Base-by-base conservation (phyloP, 257 asterid species). In the Primulina tabacum region DNA sequence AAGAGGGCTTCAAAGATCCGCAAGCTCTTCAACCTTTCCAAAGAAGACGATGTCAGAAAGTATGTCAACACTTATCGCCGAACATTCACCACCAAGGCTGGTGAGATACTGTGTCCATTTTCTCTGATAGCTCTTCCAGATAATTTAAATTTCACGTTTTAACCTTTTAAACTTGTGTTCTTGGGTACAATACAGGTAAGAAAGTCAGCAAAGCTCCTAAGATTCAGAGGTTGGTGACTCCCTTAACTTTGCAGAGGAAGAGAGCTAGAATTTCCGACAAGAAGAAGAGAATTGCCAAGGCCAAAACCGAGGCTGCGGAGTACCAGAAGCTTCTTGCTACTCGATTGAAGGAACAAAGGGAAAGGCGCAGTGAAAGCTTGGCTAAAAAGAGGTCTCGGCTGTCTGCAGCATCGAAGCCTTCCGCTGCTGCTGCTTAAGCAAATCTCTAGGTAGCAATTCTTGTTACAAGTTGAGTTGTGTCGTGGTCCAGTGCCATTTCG, bases 1-100 rank as follows among this genome's bases (percentile, higher is more conserved):
- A 70, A 70, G 74, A 71, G 75, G 63, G 75, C 75, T 28, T 71
- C 75, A 30, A 71, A 71, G 69, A 71, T 71, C 69, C 62, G 69
- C 29, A 71, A 71, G 59, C 75, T 71, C 62, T 71, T 71, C 60
- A 71, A 71, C 69, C 75, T 70, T 8, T 70, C 74, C 20, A 70
- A 70, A 60, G 74, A 70, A n/a, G 74, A 70, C 33, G 74, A 70
- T 71, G 68, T 64, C 9, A 64, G 68, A 5, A 35, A 72, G 60
- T 72, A 72, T 55, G 76, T 72, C 57, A 72, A 72, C 60, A 72
- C 76, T 6, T 72, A 72, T 55, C 76, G 76, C 67, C 62, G 76
- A 2, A 72, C 71, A 3, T 72, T 72, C 76, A 72, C 65, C 29
- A 56, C 66, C 60, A 72, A 72, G 59, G 12, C 53, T 72, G 76